Percentiles rank a stretch among this genome's conserved stretches.
phyloP scores from a whole-genome alignment of 2,329 filamentous ascomycete genomes.

The Diaporthe vaccinii region DNA sequence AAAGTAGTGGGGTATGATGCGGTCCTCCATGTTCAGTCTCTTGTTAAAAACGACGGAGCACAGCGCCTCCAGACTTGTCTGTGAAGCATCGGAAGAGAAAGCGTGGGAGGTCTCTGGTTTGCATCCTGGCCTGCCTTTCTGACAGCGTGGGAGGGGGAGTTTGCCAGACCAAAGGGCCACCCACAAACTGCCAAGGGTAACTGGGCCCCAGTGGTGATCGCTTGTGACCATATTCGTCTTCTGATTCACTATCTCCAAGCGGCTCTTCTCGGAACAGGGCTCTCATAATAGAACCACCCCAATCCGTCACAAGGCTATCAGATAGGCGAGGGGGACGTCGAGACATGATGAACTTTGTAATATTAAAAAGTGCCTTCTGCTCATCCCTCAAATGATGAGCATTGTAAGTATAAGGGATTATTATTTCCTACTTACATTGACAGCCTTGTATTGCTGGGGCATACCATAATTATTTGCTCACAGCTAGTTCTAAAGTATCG shows the following conservation, averaged over 20 bases:
- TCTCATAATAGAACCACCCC: not conserved
- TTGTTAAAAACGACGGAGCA: not conserved
- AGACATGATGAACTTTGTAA: not conserved
- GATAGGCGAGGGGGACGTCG: not conserved
- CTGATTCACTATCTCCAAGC: not conserved
- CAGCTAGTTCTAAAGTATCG: not conserved
- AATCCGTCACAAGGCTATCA: not conserved
- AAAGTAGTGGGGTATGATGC: slow-evolving; percentile 5
- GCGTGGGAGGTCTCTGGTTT: not conserved
- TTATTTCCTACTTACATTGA: not conserved
- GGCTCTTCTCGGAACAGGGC: not conserved
- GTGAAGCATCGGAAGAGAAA: slow-evolving; percentile 25
- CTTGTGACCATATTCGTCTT: slow-evolving; percentile 1
- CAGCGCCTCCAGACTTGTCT: not conserved
- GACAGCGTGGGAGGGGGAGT: not conserved
- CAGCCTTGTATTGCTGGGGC: not conserved
- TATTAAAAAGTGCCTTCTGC: not conserved
- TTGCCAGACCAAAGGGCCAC: not conserved
- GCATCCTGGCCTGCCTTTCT: not conserved
- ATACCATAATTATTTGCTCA: not conserved
- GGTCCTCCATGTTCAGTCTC: slow-evolving; percentile 14
- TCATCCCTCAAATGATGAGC: not conserved
- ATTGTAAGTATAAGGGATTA: not conserved
- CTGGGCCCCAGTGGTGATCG: slow-evolving; percentile 1
- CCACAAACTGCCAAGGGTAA: slow-evolving; percentile 2